Evolutionary conservation across 2,329 filamentous ascomycete species (phyloP), one percentile per base, ranked within the genome.

Genomic region (Phoma herbarum): DNA sequence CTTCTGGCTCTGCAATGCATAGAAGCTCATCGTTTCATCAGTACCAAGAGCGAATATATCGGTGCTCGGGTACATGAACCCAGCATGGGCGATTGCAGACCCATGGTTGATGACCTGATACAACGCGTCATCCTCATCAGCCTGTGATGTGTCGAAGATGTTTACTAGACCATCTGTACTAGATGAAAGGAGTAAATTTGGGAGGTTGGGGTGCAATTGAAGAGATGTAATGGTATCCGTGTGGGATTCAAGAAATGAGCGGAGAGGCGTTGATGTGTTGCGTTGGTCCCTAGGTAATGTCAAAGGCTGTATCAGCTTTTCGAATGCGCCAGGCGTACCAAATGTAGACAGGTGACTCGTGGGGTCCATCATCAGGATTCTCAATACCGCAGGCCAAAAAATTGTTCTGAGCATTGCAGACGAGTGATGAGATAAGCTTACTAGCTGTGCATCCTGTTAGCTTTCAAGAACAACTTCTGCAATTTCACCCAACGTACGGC

Each of bases 131-230:
- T 94, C 91, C 76, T 94, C 91, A 57, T 91, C 83, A 8, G 64
- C 63, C 45, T 76, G 69, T 46, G 83, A 82, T 18, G 86, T 89
- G 78, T 95, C 88, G 77, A 90, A 91, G 44, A 94, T 81, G 70
- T 90, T 93, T 68, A 94, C 84, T 1, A 94, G 84, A 7, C 90
- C 90, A 76, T 95, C 91, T 14, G 90, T 94, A 35, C 90, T 92
- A 42, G 90, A 90, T 1, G 90, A 92, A 11, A 94, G 82, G 6
- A 94, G 83, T 16, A 90, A 79, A 43, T 84, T 82, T 0, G 85
- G 82, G 47, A 85, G 80, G 2, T 77, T 79, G 0, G 88, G 87
- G 74, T 91, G 88, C 68, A 88, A 87, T 70, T 83, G 80, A 1
- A 88, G 77, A 65, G 85, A 82, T 2, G 86, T 88, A 53, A 89